Evolutionary conservation across 257 asterid genomes (phyloP).

Genomic region (Lithospermum erythrorhizon): DNA sequence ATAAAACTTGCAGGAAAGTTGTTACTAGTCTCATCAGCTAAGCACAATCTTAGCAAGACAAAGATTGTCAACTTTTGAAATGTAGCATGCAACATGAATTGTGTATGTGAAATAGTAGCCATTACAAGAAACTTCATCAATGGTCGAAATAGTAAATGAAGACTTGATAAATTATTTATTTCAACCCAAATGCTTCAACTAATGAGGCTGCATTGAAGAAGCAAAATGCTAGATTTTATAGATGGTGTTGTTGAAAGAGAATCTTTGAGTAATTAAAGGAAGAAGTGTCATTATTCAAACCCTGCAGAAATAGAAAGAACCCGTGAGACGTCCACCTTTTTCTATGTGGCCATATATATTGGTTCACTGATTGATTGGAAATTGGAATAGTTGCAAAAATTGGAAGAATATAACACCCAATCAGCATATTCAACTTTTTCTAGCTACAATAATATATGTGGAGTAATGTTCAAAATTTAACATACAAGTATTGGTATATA

Average conservation of each 20-base stretch:
- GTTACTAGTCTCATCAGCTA: slow-evolving; percentile 8
- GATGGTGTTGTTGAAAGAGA: neutral
- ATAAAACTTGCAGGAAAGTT: slow-evolving; percentile 38
- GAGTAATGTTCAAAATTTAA: too few relatives aligned
- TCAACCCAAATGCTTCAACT: neutral
- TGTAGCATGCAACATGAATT: neutral
- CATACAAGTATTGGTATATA: too few relatives aligned
- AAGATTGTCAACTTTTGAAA: slow-evolving; percentile 11
- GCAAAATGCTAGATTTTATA: too few relatives aligned
- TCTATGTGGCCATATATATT: neutral
- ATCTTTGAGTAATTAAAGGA: neutral
- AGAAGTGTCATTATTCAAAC: too few relatives aligned
- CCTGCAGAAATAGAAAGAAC: neutral
- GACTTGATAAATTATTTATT: neutral
- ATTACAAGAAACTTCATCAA: slow-evolving; percentile 4
- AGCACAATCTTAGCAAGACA: slow-evolving; percentile 12
- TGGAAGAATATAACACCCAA: too few relatives aligned
- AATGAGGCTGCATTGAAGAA: too few relatives aligned
- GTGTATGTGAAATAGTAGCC: slow-evolving; percentile 14
- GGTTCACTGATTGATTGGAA: neutral
- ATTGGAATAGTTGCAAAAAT: neutral
- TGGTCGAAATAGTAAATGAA: neutral
- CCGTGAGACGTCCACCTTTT: neutral
- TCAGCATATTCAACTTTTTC: too few relatives aligned
- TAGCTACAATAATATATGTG: too few relatives aligned